These are phyloP conservation scores for Beauveria scarabaeidicola DNA, from an alignment of 2,329 filamentous ascomycete genomes.

Conservation along the genomic window DNA sequence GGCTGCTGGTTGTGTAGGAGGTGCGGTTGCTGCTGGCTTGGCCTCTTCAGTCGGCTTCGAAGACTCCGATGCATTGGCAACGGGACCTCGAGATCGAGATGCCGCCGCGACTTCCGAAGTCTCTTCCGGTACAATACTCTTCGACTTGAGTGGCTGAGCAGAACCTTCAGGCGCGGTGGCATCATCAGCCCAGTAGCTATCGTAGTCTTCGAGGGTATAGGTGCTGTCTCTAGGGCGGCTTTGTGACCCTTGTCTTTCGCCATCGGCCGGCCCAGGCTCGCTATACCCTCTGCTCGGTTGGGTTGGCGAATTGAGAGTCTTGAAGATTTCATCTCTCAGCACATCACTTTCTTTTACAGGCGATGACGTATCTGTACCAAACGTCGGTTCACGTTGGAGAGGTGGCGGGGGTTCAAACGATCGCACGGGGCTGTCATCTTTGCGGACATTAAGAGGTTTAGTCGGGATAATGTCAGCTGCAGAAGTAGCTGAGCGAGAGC, in stretches of 20 bases:
- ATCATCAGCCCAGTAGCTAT: slow-evolving; percentile 53
- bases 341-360: slow-evolving; percentile 62
- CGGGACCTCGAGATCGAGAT: neutral
- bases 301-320: slow-evolving; percentile 47
- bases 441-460: slow-evolving; percentile 37
- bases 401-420: slow-evolving; percentile 27
- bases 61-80: neutral
- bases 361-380: slow-evolving; percentile 41
- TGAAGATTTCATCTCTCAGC: slow-evolving; percentile 66
- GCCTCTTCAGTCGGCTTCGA: neutral
- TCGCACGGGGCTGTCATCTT: slow-evolving; percentile 24
- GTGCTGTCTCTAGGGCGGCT: slow-evolving; percentile 43
- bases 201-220: slow-evolving; percentile 58
- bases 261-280: neutral
- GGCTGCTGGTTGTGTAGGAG: neutral
- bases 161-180: neutral
- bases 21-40: neutral
- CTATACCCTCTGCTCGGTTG: neutral
- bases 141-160: neutral
- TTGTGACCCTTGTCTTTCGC: neutral
- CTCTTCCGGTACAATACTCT: neutral
- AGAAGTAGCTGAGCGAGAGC: neutral
- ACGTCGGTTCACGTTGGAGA: slow-evolving; percentile 34
- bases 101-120: neutral
- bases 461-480: slow-evolving; percentile 28